A percentile compares a stretch with the other conserved stretches of the same genome.
phyloP scores from a whole-genome alignment of 2,329 filamentous ascomycete genomes.

The Colletotrichum falcatum region DNA sequence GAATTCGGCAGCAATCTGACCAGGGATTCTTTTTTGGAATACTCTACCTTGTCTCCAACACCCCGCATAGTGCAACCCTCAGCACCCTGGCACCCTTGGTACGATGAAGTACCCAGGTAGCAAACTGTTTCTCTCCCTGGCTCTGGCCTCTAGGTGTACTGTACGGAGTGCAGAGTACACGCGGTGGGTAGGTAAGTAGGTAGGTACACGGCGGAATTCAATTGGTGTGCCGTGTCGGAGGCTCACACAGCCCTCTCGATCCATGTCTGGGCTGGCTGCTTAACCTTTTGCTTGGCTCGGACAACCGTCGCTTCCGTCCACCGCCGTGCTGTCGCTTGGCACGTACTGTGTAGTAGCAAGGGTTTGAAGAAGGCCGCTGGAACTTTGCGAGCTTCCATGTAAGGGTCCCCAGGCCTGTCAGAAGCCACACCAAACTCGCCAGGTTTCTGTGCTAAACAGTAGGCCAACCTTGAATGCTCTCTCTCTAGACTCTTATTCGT shows the following conservation, averaged over 20 bases:
- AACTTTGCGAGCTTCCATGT: slow-evolving; percentile 1
- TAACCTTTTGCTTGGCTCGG: not conserved
- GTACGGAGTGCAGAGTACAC: too few relatives aligned
- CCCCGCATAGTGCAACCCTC: slow-evolving; percentile 23
- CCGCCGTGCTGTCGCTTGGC: not conserved
- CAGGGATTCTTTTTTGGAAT: slow-evolving; percentile 4
- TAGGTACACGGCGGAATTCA: too few relatives aligned
- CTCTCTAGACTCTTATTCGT: too few relatives aligned
- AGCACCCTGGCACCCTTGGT: too few relatives aligned
- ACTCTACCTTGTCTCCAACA: not conserved
- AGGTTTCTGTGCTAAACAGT: slow-evolving; percentile 31
- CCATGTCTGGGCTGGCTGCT: not conserved
- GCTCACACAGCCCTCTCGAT: not conserved
- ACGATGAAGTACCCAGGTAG: too few relatives aligned
- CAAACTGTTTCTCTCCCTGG: too few relatives aligned
- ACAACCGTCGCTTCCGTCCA: slow-evolving; percentile 1
- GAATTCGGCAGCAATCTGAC: not conserved
- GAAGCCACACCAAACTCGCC: slow-evolving; percentile 33
- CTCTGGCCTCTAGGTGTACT: too few relatives aligned
- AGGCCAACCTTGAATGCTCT: slow-evolving; percentile 28
- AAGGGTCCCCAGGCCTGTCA: slow-evolving; percentile 35
- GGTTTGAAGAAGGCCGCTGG: slow-evolving; percentile 16
- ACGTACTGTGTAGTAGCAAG: not conserved
- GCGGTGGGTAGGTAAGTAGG: too few relatives aligned
- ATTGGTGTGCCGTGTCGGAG: not conserved